phyloP scores from a whole-genome alignment of 805 yeast genomes.

The Myxozyma vanderwaltii region DNA sequence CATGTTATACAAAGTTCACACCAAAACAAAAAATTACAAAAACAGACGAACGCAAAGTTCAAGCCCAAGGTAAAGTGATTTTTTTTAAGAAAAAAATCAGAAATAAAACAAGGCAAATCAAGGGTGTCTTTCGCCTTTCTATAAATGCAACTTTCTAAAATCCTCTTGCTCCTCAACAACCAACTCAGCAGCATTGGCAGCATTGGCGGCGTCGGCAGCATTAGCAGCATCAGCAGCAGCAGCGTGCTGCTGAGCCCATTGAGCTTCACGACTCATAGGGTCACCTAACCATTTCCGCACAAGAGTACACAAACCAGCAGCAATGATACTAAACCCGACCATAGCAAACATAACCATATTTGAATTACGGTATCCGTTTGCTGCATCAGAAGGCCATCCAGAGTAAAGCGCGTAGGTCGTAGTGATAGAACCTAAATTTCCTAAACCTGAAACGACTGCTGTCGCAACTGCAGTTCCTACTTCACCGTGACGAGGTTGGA shows the following conservation, averaged over 20 bases:
- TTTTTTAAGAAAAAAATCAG: too few relatives aligned
- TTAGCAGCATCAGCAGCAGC: too few relatives aligned
- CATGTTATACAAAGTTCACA: too few relatives aligned
- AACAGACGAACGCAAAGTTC: too few relatives aligned
- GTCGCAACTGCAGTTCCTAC: slow-evolving; percentile 82
- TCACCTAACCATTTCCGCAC: slow-evolving; percentile 45
- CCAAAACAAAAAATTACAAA: too few relatives aligned
- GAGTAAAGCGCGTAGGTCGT: slow-evolving; percentile 82
- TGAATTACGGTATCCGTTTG: slow-evolving; percentile 62
- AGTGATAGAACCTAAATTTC: slow-evolving; percentile 82
- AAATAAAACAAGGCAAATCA: too few relatives aligned
- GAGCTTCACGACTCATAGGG: slow-evolving; percentile 30
- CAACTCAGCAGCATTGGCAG: slow-evolving; percentile 2
- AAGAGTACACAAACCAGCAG: slow-evolving; percentile 46
- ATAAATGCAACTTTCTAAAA: background rate
- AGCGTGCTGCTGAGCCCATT: slow-evolving; percentile 24
- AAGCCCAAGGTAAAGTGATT: too few relatives aligned
- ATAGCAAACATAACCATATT: slow-evolving; percentile 84
- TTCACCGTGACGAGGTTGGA: slow-evolving; percentile 65
- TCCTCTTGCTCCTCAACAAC: slow-evolving; percentile 5
- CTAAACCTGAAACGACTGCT: slow-evolving; percentile 82
- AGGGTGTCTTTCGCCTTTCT: too few relatives aligned
- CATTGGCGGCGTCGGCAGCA: background rate
- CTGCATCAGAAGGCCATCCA: slow-evolving; percentile 83
- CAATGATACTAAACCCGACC: slow-evolving; percentile 69